Percentiles rank a stretch among this genome's conserved stretches.
These are phyloP conservation scores for Diaporthe helianthi DNA, from an alignment of 2,329 filamentous ascomycete species.

Conservation along the genomic window DNA sequence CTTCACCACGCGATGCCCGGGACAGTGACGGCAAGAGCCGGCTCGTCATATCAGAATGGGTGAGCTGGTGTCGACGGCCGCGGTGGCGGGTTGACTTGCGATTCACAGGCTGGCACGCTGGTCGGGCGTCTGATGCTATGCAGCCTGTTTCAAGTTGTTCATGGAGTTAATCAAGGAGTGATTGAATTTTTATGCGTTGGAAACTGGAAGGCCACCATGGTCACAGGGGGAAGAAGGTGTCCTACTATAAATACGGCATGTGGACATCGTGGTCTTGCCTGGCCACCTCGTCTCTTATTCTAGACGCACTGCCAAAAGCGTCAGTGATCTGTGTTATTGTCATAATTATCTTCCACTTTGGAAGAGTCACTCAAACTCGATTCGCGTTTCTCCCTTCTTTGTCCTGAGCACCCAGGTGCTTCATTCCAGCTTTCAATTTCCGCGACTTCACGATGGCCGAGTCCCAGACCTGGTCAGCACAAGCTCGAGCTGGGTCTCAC, in stretches of 20 bases:
- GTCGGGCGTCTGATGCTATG: conserved; percentile 2
- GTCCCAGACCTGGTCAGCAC: neutral
- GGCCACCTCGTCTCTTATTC: neutral
- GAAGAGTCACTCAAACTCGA: neutral
- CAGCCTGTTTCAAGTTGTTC: neutral
- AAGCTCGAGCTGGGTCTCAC: neutral
- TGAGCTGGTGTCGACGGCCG: neutral
- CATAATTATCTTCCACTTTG: no score
- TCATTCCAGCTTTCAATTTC: no score
- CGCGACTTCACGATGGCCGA: neutral
- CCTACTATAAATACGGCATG: neutral
- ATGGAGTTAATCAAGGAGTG: neutral
- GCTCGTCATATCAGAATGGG: neutral
- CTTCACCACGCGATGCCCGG: no score
- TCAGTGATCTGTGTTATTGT: neutral
- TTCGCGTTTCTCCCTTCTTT: no score
- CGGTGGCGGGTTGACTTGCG: neutral
- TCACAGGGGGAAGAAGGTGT: neutral
- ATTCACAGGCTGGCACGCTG: neutral
- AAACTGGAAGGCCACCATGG: neutral
- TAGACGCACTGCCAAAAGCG: neutral
- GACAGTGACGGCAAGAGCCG: neutral
- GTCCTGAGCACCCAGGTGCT: no score
- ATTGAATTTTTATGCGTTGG: neutral
- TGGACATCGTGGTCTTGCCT: neutral